phyloP scores from a whole-genome alignment of 2,329 filamentous ascomycete genomes.

The Pseudogymnoascus sp. region DNA sequence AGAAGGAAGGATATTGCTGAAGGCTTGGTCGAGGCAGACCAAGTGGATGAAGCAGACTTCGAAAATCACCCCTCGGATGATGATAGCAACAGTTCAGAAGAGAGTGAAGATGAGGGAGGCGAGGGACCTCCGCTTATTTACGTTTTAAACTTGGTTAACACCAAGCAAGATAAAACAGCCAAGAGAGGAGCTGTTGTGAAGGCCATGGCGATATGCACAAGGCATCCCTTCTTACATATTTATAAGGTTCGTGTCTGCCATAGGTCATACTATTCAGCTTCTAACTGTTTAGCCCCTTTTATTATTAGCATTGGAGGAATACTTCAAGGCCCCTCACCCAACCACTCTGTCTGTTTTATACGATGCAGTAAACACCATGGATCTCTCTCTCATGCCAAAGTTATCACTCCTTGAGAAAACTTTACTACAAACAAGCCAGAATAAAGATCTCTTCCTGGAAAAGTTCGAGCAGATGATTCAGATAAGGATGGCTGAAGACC shows the following conservation, averaged over 20 bases:
- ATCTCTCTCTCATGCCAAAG: conserved; percentile 83
- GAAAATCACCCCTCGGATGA: conserved; percentile 42
- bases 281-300: conserved; percentile 60
- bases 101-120: conserved; percentile 57
- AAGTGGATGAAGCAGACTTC: conserved; percentile 37
- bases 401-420: conserved; percentile 76
- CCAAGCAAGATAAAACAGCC: conserved; percentile 87
- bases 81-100: conserved; percentile 40
- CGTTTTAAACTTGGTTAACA: conserved; percentile 95
- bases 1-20: conserved; percentile 43
- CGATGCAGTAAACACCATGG: conserved; percentile 91
- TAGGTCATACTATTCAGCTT: conserved; percentile 14
- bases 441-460: conserved; percentile 92
- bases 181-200: conserved; percentile 94
- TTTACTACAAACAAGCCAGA: conserved; percentile 81
- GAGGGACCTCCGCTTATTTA: conserved; percentile 93
- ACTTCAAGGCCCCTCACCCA: conserved; percentile 83
- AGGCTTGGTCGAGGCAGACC: conserved; percentile 37
- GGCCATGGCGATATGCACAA: conserved; percentile 96
- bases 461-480: conserved; percentile 95
- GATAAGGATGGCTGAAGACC: conserved; percentile 64
- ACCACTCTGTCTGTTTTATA: conserved; percentile 86
- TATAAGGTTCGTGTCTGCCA: conserved; percentile 63
- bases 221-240: conserved; percentile 95
- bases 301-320: conserved; percentile 85